These are phyloP conservation scores for Paramarasmius palmivorus DNA, from an alignment of 1,284 basidiomycete genomes.

Conservation along the genomic window DNA sequence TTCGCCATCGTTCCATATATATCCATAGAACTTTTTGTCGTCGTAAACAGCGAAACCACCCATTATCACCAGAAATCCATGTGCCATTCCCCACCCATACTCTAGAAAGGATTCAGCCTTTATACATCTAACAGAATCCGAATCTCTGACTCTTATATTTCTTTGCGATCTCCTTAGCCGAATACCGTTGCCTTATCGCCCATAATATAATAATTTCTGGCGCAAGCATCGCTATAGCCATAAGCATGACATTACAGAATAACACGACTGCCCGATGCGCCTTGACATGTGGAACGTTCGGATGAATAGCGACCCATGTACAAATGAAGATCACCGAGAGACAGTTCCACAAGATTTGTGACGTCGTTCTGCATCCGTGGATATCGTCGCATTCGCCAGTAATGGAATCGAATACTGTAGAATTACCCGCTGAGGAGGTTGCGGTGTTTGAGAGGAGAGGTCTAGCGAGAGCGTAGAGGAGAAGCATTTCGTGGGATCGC, in stretches of 20 bases:
- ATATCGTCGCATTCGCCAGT: background rate
- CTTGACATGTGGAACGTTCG: constrained; percentile 27
- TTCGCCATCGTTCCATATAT: background rate
- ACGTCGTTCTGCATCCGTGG: background rate
- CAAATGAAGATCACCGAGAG: constrained; percentile 30
- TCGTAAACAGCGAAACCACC: background rate
- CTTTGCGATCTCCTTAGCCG: constrained; percentile 14
- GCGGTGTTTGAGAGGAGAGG: no score
- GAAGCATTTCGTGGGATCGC: no score
- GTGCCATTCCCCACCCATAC: background rate
- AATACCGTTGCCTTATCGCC: constrained; percentile 26
- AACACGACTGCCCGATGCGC: constrained; percentile 1
- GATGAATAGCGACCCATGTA: constrained; percentile 34
- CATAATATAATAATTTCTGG: constrained; percentile 27
- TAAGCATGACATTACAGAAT: constrained; percentile 14
- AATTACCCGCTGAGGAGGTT: no score
- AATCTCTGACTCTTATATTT: constrained; percentile 13
- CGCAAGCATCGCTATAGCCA: constrained; percentile 23
- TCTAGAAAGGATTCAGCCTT: background rate
- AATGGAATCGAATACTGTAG: background rate
- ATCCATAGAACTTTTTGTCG: background rate
- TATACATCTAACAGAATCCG: background rate
- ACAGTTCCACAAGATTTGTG: constrained; percentile 29
- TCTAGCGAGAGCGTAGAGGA: no score
- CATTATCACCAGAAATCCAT: background rate